phyloP scores from a whole-genome alignment of 2,329 filamentous ascomycete genomes.

The Colletotrichum sublineola region DNA sequence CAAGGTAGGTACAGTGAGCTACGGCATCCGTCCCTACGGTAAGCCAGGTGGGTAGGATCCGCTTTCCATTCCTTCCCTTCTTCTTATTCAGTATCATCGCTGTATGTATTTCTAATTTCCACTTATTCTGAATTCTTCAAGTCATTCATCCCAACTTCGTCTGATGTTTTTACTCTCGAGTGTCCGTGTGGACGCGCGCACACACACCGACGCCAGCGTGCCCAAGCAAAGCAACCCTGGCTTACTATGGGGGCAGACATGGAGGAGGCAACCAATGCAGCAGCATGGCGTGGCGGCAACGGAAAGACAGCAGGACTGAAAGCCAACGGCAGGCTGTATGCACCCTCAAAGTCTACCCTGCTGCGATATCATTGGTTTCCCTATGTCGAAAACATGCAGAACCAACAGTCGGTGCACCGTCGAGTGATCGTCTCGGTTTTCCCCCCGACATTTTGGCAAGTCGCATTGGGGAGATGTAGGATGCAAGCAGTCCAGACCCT shows the following conservation, averaged over 20 bases:
- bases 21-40: too few relatives aligned
- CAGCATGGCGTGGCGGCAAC: conserved; percentile 23
- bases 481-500: background rate
- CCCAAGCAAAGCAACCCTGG: conserved; percentile 31
- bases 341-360: conserved; percentile 27
- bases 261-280: conserved; percentile 22
- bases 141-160: conserved; percentile 38
- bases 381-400: conserved; percentile 34
- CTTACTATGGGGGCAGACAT: conserved; percentile 10
- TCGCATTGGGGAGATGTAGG: background rate
- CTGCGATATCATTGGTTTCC: conserved; percentile 24
- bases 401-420: conserved; percentile 25
- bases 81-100: background rate
- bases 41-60: background rate
- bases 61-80: background rate
- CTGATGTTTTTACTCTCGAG: conserved; percentile 6
- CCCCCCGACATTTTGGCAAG: background rate
- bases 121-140: conserved; percentile 4
- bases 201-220: conserved; percentile 7
- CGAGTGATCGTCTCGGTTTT: background rate
- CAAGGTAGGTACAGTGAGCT: too few relatives aligned
- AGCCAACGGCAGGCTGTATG: conserved; percentile 25
- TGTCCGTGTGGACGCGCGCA: conserved; percentile 2
- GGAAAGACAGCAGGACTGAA: conserved; percentile 21
- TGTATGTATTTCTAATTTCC: background rate